Conservation (phyloP, 73 alveolate genomes). For the Urostyla sp. region DNA sequence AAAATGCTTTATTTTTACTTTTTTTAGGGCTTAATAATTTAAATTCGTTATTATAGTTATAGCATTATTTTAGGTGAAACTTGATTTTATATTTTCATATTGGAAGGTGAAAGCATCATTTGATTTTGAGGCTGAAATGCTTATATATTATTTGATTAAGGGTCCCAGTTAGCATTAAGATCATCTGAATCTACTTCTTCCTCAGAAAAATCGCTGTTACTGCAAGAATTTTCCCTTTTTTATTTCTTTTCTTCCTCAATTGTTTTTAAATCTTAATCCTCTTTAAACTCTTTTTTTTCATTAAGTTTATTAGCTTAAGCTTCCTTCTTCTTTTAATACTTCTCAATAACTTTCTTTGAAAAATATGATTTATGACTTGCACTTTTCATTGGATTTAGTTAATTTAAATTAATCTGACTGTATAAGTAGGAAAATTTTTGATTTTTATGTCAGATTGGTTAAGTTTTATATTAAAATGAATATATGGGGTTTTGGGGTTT, state of each 20-base stretch:
- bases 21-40: no score
- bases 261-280: background rate
- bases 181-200: background rate
- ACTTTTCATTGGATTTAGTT: no score
- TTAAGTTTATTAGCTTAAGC: background rate
- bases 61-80: background rate
- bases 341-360: background rate
- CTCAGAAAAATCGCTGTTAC: background rate
- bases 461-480: no score
- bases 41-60: background rate
- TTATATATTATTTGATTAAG: no score
- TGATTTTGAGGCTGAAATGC: background rate
- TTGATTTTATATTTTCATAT: background rate
- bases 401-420: no score
- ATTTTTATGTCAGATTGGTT: no score
- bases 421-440: no score
- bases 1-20: background rate
- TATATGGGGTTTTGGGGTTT: no score
- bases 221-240: background rate
- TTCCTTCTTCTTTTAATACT: background rate
- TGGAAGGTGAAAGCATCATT: no score
- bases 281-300: background rate
- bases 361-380: background rate
- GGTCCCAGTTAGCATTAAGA: background rate
- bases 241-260: background rate